These are phyloP conservation scores for Erythrophleum ivorense DNA, from an alignment of 331 rosid species.

Conservation along the genomic window DNA sequence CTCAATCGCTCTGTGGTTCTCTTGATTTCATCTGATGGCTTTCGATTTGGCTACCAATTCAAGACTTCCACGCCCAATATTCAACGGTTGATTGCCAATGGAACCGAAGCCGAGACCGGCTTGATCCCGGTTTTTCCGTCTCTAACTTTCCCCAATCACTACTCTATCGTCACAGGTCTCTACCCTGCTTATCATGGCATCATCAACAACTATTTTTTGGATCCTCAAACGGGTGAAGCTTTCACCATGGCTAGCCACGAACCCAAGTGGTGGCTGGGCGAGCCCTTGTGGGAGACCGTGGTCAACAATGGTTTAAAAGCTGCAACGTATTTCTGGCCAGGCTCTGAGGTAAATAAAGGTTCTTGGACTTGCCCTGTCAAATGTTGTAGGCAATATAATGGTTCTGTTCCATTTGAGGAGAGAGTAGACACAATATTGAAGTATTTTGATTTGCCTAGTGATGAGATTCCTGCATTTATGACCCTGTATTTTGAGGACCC, in stretches of 20 bases:
- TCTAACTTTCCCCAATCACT: conserved; percentile 89
- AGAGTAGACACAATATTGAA: conserved; percentile 69
- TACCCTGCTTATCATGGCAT: conserved; percentile 92
- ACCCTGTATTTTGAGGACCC: conserved; percentile 97
- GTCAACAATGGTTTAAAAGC: conserved; percentile 76
- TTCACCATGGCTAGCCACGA: conserved; percentile 81
- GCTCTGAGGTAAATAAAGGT: conserved; percentile 93
- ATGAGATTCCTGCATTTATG: conserved; percentile 80
- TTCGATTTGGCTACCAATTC: conserved; percentile 96
- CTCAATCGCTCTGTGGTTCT: conserved; percentile 70
- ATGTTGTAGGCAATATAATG: conserved; percentile 63
- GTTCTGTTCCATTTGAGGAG: conserved; percentile 80
- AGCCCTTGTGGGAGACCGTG: conserved; percentile 93
- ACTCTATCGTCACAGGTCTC: conserved; percentile 91
- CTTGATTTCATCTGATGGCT: conserved; percentile 87
- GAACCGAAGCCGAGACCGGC: conserved; percentile 88
- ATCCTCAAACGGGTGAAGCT: conserved; percentile 68
- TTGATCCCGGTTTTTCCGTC: conserved; percentile 91
- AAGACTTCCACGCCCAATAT: conserved; percentile 74
- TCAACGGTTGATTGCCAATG: conserved; percentile 69
- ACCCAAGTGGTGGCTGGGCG: conserved; percentile 97
- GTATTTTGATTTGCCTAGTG: conserved; percentile 72
- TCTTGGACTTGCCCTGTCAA: conserved; percentile 73
- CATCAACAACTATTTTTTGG: conserved; percentile 75
- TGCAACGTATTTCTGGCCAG: conserved; percentile 91